Evolutionary conservation across 2,329 filamentous ascomycete genomes (phyloP), one percentile per base, ranked within the genome.

Genomic region (Trichoderma sp.): DNA sequence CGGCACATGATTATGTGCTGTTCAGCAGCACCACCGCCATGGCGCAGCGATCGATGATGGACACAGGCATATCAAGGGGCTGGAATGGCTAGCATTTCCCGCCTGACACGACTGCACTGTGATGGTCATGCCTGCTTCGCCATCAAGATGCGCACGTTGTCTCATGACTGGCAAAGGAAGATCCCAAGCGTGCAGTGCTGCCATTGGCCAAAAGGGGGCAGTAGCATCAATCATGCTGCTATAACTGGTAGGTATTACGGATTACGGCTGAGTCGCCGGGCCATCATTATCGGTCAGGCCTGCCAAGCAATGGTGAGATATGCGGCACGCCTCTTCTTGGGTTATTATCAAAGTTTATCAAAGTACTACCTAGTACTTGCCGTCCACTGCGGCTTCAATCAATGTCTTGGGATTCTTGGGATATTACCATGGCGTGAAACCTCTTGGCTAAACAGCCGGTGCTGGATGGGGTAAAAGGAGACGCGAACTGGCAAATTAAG

Each of bases 141-240:
- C 34, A 52, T 58, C 58, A 59, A 58, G 49, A 39, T 51, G 63
- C 58, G 34, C 68, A 70, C 68, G 68, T 70, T 70, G 68, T 68
- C 66, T 59, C 37, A 64, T 64, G 68, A 70, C 68, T 70, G 68
- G 68, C 46, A 60, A 51, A 56, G 64, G 68, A 34, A 60, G 68
- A 60, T 69, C 60, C 67, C 32, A 21, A 8, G 7, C 14, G 21
- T 26, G 37, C 30, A 21, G 30, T 39, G n/a, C 37, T 18, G 59
- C 34, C 32, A 65, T 65, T 65, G 67, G 60, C 11, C 32, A 43
- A 58, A 69, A 51, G 37, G 63, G 52, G 63, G 63, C 54, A 24
- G 46, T 24, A 30, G 28, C 30, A 26, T 43, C 39, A 43, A 34
- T 55, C 13, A 28, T 34, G 18, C 54, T 13, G 10, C 46, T 24